These are phyloP conservation scores for Pezicula rhizophila DNA, from an alignment of 2,329 filamentous ascomycete species.

Conservation along the genomic window DNA sequence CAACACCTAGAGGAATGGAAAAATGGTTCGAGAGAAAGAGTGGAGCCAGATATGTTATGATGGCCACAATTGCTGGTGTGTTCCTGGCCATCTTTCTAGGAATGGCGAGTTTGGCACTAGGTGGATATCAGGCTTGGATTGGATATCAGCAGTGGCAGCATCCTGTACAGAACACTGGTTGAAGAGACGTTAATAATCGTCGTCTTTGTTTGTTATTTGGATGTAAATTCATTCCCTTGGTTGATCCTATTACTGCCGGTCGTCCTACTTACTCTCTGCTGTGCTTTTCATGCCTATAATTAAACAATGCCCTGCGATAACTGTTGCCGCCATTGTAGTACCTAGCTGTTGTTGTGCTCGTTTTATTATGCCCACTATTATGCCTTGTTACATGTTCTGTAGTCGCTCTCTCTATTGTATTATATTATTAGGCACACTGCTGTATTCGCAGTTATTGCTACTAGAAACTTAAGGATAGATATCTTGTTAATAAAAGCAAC, in stretches of 20 bases:
- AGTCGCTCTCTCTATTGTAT: no score
- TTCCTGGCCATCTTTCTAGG: constrained; percentile 25
- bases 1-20: constrained; percentile 19
- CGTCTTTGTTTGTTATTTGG: not conserved
- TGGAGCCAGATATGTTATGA: constrained; percentile 24
- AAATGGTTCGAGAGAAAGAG: constrained; percentile 25
- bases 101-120: constrained; percentile 19
- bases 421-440: no score
- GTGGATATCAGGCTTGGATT: constrained; percentile 27
- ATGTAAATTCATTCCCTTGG: not conserved
- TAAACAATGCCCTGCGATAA: not conserved
- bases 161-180: constrained; percentile 12
- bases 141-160: constrained; percentile 29
- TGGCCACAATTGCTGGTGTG: constrained; percentile 27
- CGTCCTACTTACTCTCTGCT: not conserved
- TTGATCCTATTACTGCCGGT: not conserved
- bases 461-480: no score
- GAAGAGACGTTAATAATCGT: not conserved
- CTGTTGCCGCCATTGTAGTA: not conserved
- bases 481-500: no score
- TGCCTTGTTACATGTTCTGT: not conserved
- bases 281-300: not conserved
- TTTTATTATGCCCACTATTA: not conserved
- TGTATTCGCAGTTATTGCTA: no score
- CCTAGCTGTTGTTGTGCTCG: no score